These are phyloP conservation scores for Tuber brumale DNA, from an alignment of 495 filamentous ascomycete genomes.

Conservation along the genomic window DNA sequence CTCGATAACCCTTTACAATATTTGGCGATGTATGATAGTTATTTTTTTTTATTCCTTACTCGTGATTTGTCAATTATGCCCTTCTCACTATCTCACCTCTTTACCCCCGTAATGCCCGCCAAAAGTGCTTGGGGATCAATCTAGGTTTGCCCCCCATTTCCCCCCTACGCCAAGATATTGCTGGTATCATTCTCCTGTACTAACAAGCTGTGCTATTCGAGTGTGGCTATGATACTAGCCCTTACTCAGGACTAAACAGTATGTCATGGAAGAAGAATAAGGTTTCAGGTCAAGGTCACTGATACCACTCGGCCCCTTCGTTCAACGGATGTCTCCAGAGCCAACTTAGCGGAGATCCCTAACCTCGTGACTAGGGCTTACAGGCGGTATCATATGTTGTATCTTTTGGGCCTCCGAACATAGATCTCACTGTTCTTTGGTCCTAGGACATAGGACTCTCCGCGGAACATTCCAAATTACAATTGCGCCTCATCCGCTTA, in stretches of 20 bases:
- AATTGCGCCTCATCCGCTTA: constrained; percentile 23
- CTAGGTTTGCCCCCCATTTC: not conserved
- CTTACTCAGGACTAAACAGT: not conserved
- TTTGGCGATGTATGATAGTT: not conserved
- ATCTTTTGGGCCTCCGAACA: constrained; percentile 12
- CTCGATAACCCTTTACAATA: not conserved
- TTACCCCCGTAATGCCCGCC: not conserved
- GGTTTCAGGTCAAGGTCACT: not conserved
- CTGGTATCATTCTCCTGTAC: not conserved
- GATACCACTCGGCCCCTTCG: not conserved
- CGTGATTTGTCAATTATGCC: not conserved
- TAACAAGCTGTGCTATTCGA: not conserved
- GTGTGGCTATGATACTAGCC: not conserved
- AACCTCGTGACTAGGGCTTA: not conserved
- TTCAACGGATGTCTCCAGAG: not conserved
- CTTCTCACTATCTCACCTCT: not conserved
- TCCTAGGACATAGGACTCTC: constrained; percentile 12
- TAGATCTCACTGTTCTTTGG: constrained; percentile 20
- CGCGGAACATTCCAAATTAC: constrained; percentile 13
- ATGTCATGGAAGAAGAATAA: not conserved
- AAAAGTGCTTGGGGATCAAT: not conserved
- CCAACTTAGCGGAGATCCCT: not conserved
- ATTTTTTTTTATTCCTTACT: not conserved
- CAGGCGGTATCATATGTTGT: not conserved
- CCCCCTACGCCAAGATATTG: not conserved